Conservation (phyloP, 495 filamentous ascomycete species). For the Friedmanniomyces endolithicus region DNA sequence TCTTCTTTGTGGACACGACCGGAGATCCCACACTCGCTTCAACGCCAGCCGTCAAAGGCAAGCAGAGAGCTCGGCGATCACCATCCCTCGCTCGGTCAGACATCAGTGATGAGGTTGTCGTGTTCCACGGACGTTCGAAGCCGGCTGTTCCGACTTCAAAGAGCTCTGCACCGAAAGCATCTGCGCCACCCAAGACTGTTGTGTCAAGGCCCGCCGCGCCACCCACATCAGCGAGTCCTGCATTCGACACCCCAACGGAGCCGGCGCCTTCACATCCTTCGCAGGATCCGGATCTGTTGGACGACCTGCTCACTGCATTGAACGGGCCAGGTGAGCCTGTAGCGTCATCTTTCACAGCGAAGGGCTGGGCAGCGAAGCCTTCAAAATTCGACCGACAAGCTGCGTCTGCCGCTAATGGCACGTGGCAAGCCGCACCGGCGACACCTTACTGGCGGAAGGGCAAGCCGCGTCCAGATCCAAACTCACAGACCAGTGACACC, state of each 20-base stretch:
- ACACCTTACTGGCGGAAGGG: constrained; percentile 8
- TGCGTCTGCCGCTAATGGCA: background rate
- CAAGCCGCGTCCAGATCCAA: constrained; percentile 1
- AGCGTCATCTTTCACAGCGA: background rate
- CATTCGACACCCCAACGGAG: background rate
- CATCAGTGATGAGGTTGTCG: constrained; percentile 54
- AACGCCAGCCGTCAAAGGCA: background rate
- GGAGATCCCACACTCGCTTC: constrained; percentile 11
- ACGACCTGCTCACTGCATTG: constrained; percentile 1
- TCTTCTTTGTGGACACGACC: constrained; percentile 19
- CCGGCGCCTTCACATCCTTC: background rate
- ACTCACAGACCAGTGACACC: background rate
- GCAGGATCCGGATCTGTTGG: background rate
- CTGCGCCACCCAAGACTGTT: background rate
- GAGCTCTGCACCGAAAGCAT: background rate
- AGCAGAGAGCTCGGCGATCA: constrained; percentile 21
- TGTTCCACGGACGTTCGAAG: constrained; percentile 46
- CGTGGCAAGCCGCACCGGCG: constrained; percentile 1
- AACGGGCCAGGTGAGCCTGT: background rate
- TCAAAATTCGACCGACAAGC: background rate
- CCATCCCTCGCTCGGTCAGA: constrained; percentile 38
- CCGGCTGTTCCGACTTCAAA: constrained; percentile 11
- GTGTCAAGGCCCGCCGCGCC: background rate
- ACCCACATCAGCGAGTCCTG: background rate
- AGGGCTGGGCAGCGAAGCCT: constrained; percentile 1